These are phyloP conservation scores for Entomortierella chlamydospora DNA, from an alignment of 192 early-diverging fungal species.

Conservation along the genomic window DNA sequence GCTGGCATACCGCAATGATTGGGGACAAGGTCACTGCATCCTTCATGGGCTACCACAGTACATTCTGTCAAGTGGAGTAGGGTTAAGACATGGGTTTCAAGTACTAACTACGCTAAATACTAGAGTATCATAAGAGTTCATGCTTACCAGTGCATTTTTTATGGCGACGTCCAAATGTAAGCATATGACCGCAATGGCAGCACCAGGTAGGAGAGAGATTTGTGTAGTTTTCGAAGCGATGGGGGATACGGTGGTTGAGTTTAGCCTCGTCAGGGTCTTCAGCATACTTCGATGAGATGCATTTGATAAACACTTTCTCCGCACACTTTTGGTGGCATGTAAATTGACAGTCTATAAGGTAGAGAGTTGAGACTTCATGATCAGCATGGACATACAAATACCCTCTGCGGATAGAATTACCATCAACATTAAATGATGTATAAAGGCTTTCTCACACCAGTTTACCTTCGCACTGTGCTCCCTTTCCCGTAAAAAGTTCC, in stretches of 20 bases:
- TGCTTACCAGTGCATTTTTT: constrained; percentile 64
- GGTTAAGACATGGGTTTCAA: background rate
- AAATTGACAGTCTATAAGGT: constrained; percentile 84
- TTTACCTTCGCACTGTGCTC: constrained; percentile 95
- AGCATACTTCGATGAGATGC: constrained; percentile 75
- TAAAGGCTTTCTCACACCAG: too few species aligned
- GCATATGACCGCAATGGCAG: constrained; percentile 97
- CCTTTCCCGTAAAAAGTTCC: constrained; percentile 92
- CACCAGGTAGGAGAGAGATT: constrained; percentile 94
- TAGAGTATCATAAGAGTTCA: background rate
- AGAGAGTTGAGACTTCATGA: background rate
- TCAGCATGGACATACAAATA: too few species aligned
- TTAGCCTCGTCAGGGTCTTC: constrained; percentile 76
- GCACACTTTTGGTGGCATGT: constrained; percentile 95
- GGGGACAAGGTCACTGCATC: constrained; percentile 88
- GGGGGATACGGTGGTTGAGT: constrained; percentile 93
- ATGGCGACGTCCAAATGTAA: constrained; percentile 79
- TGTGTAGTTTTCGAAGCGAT: constrained; percentile 89
- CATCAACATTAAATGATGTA: too few species aligned
- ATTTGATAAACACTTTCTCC: constrained; percentile 86
- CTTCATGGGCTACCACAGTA: constrained; percentile 80
- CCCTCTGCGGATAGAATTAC: too few species aligned
- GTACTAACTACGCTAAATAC: background rate
- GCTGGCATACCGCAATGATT: constrained; percentile 92
- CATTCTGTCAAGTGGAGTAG: constrained; percentile 71